Evolutionary conservation across 1,284 basidiomycete species (phyloP).

Genomic region (Cutaneotrichosporon cavernicola): DNA sequence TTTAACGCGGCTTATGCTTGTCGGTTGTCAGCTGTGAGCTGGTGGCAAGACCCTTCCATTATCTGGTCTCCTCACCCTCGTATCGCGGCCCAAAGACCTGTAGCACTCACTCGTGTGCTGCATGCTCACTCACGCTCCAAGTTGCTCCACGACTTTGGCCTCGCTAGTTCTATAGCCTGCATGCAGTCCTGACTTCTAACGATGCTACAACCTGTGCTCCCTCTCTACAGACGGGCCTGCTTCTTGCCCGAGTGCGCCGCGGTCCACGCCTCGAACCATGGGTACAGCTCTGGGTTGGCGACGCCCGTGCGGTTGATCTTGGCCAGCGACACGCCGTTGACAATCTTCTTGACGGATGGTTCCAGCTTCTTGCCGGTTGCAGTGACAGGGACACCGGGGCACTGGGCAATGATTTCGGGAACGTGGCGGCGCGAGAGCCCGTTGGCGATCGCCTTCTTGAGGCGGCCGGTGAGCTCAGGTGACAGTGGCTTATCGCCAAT

Average conservation of each 20-base stretch:
- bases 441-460: slow-evolving; percentile 35
- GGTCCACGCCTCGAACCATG: slow-evolving; percentile 22
- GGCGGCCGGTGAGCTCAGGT: slow-evolving; percentile 22
- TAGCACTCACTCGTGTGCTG: not conserved
- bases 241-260: slow-evolving; percentile 14
- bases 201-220: slow-evolving; percentile 1
- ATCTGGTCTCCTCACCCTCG: no score
- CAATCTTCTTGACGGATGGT: slow-evolving; percentile 27
- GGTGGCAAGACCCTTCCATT: no score
- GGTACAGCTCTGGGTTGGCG: slow-evolving; percentile 22
- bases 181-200: not conserved
- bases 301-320: slow-evolving; percentile 26
- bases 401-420: slow-evolving; percentile 38
- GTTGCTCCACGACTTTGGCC: not conserved
- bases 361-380: slow-evolving; percentile 28
- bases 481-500: slow-evolving; percentile 25
- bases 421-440: slow-evolving; percentile 41
- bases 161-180: not conserved
- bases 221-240: slow-evolving; percentile 7
- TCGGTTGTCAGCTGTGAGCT: no score
- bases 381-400: slow-evolving; percentile 26
- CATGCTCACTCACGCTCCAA: not conserved
- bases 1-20: no score
- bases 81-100: no score
- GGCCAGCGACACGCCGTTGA: slow-evolving; percentile 24